phyloP scores from a whole-genome alignment of 2,329 filamentous ascomycete species.

The Xylariaceae sp. region DNA sequence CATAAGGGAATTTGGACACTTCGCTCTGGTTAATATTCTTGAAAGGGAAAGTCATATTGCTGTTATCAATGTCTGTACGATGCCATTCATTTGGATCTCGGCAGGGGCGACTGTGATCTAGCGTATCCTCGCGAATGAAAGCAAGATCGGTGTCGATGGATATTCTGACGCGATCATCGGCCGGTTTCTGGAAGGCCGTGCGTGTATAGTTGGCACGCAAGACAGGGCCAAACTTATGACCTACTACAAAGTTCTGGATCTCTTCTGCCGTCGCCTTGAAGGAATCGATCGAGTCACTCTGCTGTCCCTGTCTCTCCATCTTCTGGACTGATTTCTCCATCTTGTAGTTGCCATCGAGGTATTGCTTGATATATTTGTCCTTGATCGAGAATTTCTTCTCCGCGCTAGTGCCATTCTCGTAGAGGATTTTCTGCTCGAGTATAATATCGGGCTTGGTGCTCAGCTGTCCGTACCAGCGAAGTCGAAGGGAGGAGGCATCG shows the following conservation, averaged over 20 bases:
- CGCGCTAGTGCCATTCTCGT: constrained; percentile 71
- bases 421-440: constrained; percentile 85
- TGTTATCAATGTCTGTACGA: constrained; percentile 81
- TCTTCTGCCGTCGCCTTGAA: constrained; percentile 71
- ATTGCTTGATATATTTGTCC: constrained; percentile 87
- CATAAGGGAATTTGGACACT: constrained; percentile 85
- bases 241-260: constrained; percentile 77
- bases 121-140: constrained; percentile 74
- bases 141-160: constrained; percentile 91
- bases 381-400: constrained; percentile 84
- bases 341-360: constrained; percentile 82
- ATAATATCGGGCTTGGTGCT: constrained; percentile 74
- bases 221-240: constrained; percentile 76
- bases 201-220: constrained; percentile 90
- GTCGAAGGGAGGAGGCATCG: constrained; percentile 76
- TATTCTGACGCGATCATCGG: constrained; percentile 85
- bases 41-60: constrained; percentile 83
- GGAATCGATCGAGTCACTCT: constrained; percentile 62
- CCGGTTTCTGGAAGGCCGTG: constrained; percentile 93
- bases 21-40: constrained; percentile 84
- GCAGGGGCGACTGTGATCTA: constrained; percentile 82
- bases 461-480: constrained; percentile 90
- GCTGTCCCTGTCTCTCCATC: constrained; percentile 73
- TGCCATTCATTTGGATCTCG: constrained; percentile 90
- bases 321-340: constrained; percentile 90